phyloP scores from a whole-genome alignment of 495 filamentous ascomycete species.

The Rhypophila decipiens region DNA sequence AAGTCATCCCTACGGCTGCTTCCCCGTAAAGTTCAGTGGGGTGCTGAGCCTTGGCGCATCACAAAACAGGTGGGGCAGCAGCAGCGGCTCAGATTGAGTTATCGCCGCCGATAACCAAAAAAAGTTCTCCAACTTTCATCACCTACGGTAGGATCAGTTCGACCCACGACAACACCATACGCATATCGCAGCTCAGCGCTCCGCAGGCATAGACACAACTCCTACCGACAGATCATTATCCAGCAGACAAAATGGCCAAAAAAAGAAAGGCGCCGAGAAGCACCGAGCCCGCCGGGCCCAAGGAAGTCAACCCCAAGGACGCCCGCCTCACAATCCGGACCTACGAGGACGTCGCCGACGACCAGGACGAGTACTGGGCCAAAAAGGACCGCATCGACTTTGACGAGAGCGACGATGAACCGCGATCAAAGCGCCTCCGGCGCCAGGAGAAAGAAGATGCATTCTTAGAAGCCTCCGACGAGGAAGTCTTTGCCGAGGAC shows the following conservation, averaged over 20 bases:
- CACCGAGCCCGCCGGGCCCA: constrained; percentile 32
- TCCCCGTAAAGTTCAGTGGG: too few relatives aligned
- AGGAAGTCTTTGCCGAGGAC: constrained; percentile 65
- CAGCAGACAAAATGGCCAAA: constrained; percentile 56
- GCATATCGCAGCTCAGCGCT: not conserved
- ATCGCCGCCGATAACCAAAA: not conserved
- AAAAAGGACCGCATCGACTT: constrained; percentile 79
- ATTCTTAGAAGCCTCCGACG: constrained; percentile 66
- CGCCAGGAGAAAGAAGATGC: constrained; percentile 56
- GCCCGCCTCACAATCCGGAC: constrained; percentile 55
- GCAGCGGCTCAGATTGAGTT: not conserved
- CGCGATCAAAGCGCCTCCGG: constrained; percentile 67
- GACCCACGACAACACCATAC: not conserved
- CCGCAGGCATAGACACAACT: not conserved
- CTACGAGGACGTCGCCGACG: constrained; percentile 84
- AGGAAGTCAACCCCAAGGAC: constrained; percentile 45
- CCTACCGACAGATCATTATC: not conserved
- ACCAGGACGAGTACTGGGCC: constrained; percentile 84
- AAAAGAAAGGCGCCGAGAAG: constrained; percentile 67
- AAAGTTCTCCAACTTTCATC: constrained; percentile 5
- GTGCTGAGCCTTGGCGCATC: too few relatives aligned
- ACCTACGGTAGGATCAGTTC: too few relatives aligned
- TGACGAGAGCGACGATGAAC: constrained; percentile 73
- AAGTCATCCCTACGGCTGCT: too few relatives aligned
- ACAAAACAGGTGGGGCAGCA: not conserved